A percentile compares a stretch with the other conserved stretches of the same genome.
These are phyloP conservation scores for Fraxinus platypoda DNA, from an alignment of 305 asterid genomes.

Conservation along the genomic window DNA sequence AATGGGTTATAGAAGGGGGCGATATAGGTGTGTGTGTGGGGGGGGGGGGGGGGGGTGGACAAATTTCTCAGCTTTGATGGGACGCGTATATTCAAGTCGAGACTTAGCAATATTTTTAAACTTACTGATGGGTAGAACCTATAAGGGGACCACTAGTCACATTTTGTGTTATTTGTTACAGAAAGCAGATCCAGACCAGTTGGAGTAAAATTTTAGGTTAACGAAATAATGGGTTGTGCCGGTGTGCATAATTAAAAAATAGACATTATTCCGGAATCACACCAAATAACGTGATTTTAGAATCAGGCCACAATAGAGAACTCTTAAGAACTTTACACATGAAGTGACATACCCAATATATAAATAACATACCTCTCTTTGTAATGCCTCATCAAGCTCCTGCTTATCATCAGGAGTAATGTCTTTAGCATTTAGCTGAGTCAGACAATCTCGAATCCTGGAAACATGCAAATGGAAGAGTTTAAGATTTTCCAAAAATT, in stretches of 20 bases:
- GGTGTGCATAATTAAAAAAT: not conserved
- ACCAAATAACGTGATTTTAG: not conserved
- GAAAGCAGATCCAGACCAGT: not conserved
- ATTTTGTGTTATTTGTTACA: not conserved
- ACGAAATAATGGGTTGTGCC: not conserved
- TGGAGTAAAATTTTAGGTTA: not conserved
- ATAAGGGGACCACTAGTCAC: not conserved
- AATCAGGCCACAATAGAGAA: conserved; percentile 68
- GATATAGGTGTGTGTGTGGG: not conserved
- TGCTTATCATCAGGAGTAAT: conserved; percentile 92
- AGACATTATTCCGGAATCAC: not conserved
- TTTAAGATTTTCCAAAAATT: not conserved
- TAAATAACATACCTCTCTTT: conserved; percentile 65
- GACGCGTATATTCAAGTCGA: not conserved
- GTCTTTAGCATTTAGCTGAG: conserved; percentile 82
- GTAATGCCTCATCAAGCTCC: conserved; percentile 93
- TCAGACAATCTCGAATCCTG: conserved; percentile 81
- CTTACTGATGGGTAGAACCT: not conserved
- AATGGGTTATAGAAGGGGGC: not conserved
- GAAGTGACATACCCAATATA: not conserved
- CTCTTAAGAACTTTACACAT: conserved; percentile 17
- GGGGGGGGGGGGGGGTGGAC: not conserved
- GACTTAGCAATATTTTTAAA: not conserved
- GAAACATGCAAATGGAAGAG: conserved; percentile 5
- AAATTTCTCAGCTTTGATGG: not conserved